These are phyloP conservation scores for Fusarium sororula DNA, from an alignment of 2,329 filamentous ascomycete genomes.

Conservation along the genomic window DNA sequence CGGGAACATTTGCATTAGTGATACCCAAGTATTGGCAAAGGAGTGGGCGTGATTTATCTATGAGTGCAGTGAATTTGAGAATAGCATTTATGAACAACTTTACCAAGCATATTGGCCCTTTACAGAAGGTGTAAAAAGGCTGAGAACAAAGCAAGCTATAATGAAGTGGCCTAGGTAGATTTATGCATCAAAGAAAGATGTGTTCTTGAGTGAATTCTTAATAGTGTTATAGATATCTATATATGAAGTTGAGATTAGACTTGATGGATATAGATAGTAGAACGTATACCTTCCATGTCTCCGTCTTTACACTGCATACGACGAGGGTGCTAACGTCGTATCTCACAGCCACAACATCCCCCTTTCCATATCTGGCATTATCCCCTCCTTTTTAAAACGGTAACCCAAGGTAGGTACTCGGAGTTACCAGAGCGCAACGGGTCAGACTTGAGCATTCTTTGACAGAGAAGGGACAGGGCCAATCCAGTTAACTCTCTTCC, in stretches of 20 bases:
- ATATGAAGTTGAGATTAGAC: neutral
- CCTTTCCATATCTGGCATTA: neutral
- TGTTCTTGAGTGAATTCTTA: neutral
- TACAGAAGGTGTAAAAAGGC: neutral
- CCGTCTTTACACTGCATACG: neutral
- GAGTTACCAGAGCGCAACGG: constrained; percentile 8
- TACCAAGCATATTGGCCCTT: neutral
- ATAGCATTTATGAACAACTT: neutral
- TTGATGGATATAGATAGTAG: neutral
- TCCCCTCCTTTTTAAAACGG: neutral
- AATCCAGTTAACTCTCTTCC: neutral
- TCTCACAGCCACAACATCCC: neutral
- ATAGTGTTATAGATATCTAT: neutral
- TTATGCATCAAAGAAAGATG: neutral
- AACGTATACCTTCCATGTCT: neutral
- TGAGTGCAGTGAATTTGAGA: neutral
- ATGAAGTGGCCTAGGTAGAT: too few species aligned
- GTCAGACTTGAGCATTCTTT: constrained; percentile 1
- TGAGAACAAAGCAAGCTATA: neutral
- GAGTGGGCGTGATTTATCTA: neutral
- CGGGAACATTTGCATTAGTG: constrained; percentile 17
- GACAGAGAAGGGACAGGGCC: neutral
- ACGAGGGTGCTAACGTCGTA: neutral
- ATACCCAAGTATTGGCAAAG: constrained; percentile 39
- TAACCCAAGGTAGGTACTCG: constrained; percentile 4